A percentile compares a stretch with the other conserved stretches of the same genome.
phyloP scores from a whole-genome alignment of 345 rosid genomes.

The Citrus maxima region DNA sequence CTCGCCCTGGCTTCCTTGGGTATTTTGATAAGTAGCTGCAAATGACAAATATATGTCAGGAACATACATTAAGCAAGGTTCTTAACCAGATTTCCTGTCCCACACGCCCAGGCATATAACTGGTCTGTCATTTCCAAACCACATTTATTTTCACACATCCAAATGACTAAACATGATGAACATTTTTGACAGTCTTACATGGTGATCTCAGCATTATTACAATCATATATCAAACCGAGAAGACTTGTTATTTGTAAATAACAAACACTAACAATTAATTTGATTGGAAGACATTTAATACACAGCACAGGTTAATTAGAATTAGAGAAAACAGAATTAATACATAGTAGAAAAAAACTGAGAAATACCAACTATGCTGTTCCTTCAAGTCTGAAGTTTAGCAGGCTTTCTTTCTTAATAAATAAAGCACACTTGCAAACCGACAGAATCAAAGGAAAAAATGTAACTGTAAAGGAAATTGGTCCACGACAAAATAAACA shows the following conservation, averaged over 20 bases:
- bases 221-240: background rate
- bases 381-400: background rate
- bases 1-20: constrained; percentile 78
- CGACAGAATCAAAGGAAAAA: constrained; percentile 7
- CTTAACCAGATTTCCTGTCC: background rate
- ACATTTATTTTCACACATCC: background rate
- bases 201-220: background rate
- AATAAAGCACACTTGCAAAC: background rate
- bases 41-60: constrained; percentile 36
- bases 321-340: background rate
- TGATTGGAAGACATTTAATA: background rate
- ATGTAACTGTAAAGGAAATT: constrained; percentile 14
- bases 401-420: background rate
- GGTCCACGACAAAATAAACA: constrained; percentile 23
- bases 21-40: constrained; percentile 76
- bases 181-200: background rate
- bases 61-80: background rate
- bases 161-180: background rate
- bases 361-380: background rate
- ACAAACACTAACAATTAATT: background rate
- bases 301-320: background rate
- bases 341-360: background rate
- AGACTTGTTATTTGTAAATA: background rate
- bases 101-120: background rate
- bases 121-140: background rate